A percentile compares a stretch with the other conserved stretches of the same genome.
Evolutionary conservation across 768 basidiomycete genomes (phyloP).

Genomic region (Lactarius hengduanensis): DNA sequence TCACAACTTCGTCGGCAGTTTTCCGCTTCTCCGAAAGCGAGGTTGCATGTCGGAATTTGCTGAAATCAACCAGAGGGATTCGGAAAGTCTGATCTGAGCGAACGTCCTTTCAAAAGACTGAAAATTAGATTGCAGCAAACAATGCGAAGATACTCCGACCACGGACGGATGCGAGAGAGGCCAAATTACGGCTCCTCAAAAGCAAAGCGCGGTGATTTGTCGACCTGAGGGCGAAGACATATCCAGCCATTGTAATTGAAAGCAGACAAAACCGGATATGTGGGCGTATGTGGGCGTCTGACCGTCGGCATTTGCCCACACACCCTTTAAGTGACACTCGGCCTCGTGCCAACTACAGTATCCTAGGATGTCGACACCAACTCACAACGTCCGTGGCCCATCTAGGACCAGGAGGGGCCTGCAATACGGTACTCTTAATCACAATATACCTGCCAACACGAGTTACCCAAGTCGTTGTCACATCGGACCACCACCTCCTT

Average conservation of each 20-base stretch:
- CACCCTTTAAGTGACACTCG: neutral
- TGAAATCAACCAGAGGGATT: conserved; percentile 72
- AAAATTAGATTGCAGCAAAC: neutral
- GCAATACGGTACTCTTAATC: neutral
- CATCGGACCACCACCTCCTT: neutral
- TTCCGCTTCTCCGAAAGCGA: conserved; percentile 54
- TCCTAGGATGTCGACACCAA: neutral
- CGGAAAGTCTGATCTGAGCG: conserved; percentile 45
- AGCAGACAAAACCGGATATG: neutral
- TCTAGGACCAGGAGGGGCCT: neutral
- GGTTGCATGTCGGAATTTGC: conserved; percentile 55
- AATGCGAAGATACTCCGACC: neutral
- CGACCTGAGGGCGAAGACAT: conserved; percentile 5
- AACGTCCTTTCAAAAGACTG: conserved; percentile 34
- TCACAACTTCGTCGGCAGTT: conserved; percentile 66
- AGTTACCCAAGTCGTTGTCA: neutral
- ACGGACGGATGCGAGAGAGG: conserved; percentile 14
- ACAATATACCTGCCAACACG: neutral
- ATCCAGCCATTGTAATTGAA: neutral
- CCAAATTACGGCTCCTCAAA: neutral
- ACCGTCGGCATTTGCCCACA: conserved; percentile 1
- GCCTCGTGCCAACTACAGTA: neutral
- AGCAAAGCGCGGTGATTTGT: conserved; percentile 3
- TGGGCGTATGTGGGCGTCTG: too few relatives aligned
- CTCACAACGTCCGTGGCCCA: neutral